phyloP scores from a whole-genome alignment of 179 eudicot species.

The Beta lomatogona region DNA sequence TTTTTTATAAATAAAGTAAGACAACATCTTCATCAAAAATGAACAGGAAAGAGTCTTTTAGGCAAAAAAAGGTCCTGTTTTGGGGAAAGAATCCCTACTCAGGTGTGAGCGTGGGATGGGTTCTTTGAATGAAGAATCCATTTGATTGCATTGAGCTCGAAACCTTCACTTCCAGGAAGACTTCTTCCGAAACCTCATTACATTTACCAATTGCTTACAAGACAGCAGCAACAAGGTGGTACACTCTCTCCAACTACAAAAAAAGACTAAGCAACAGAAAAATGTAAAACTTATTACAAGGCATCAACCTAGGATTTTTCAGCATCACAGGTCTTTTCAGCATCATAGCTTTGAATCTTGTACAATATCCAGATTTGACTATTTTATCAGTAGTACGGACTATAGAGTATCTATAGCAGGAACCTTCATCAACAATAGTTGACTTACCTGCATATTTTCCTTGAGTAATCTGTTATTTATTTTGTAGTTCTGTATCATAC shows the following conservation, averaged over 20 bases:
- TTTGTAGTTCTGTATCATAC: neutral
- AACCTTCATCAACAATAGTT: neutral
- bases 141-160: neutral
- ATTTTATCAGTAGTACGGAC: neutral
- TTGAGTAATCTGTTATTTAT: neutral
- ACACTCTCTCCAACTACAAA: neutral
- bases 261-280: neutral
- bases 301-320: neutral
- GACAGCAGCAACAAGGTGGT: neutral
- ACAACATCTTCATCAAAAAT: neutral
- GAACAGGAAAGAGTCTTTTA: neutral
- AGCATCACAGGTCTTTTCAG: neutral
- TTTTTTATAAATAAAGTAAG: neutral
- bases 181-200: neutral
- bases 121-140: neutral
- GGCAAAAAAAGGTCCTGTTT: neutral
- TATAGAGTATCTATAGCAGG: too few species aligned
- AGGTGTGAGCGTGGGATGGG: neutral
- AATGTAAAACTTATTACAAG: neutral
- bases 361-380: neutral
- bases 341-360: neutral
- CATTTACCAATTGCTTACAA: neutral
- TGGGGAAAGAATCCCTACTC: neutral
- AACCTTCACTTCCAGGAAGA: neutral
- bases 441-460: neutral